Percentiles rank a stretch among this genome's conserved stretches.
These are phyloP conservation scores for Agaricus blazei DNA, from an alignment of 768 basidiomycete genomes.

Conservation along the genomic window DNA sequence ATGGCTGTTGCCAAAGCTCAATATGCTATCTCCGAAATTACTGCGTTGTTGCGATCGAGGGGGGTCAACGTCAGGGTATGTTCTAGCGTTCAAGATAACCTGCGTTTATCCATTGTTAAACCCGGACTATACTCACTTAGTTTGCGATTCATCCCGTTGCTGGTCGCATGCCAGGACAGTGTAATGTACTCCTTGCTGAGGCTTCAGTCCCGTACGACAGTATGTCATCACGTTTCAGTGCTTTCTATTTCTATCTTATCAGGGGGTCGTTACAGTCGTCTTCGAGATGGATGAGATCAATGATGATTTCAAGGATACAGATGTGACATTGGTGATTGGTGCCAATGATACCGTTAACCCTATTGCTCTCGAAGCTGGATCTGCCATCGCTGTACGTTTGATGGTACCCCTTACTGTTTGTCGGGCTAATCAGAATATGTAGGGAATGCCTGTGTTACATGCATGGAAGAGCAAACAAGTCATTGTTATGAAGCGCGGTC, in stretches of 20 bases:
- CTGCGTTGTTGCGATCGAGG: conserved; percentile 62
- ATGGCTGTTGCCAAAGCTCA: conserved; percentile 94
- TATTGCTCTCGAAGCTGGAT: conserved; percentile 81
- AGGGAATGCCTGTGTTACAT: conserved; percentile 89
- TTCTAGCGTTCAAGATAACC: neutral
- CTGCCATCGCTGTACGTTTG: conserved; percentile 62
- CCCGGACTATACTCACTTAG: conserved; percentile 14
- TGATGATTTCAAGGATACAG: conserved; percentile 84
- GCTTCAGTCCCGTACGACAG: conserved; percentile 89
- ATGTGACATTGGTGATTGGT: conserved; percentile 87
- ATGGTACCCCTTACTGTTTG: neutral
- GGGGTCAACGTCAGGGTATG: conserved; percentile 69
- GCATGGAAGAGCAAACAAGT: conserved; percentile 94
- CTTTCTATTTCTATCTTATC: neutral
- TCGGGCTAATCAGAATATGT: neutral
- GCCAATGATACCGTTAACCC: conserved; percentile 94
- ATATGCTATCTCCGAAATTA: conserved; percentile 74
- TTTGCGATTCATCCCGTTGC: conserved; percentile 90
- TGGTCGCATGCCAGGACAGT: conserved; percentile 91
- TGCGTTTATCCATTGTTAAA: neutral
- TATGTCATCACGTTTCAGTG: conserved; percentile 26
- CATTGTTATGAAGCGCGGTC: conserved; percentile 88
- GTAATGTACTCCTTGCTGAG: conserved; percentile 88
- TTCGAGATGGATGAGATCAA: conserved; percentile 95
- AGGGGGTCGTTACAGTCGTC: conserved; percentile 50